Evolutionary conservation across 2,329 filamentous ascomycete species (phyloP), one percentile per base, ranked within the genome.

Genomic region (Daldinia eschscholtzii): DNA sequence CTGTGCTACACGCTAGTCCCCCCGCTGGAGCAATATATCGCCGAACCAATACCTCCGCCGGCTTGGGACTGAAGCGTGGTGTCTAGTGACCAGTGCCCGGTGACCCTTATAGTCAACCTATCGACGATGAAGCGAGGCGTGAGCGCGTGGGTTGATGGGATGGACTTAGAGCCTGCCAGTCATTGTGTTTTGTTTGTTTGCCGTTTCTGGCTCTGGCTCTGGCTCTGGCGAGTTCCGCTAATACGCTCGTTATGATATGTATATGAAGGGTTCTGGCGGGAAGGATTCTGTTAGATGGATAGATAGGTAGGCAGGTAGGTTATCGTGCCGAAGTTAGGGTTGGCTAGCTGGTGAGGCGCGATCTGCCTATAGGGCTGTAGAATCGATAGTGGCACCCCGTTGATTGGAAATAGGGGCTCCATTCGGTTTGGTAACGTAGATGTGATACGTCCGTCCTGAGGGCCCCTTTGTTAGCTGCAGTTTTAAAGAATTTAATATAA

Each of bases 241-340:
- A 5, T n/a, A 18, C 18, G 50, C n/a, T 33, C 23, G 58, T 18
- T 30, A 42, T 35, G 20, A 23, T 23, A 9, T 35, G 10, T 9
- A 35, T 39, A 39, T 62, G 39, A 52, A 15, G 60, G 59, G 60
- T 39, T 56, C 52, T 52, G 10, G 60, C 50, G 9, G 30, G 44
- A 57, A 42, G 46, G 15, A 26, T 52, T 33, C 33, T 5, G 26
- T 52, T 52, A 12, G 26, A 33, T 52, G 9, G 30, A 33, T 33
- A 4, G 3, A 6, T 33, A 39, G 6, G 20, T 10, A 6, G 30
- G 30, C 4, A 9, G 33, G 33, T 7, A 35, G 6, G 33, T n/a
- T 30, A 26, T 39, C 18, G 52, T n/a, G 3, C 33, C 52, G 13
- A n/a, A n/a, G 10, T 13, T 23, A 15, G 33, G 30, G 52, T n/a